Percentiles rank a stretch among this genome's conserved stretches.
Conservation (phyloP, 2,329 filamentous ascomycete species). For the Aspergillus awamori region DNA sequence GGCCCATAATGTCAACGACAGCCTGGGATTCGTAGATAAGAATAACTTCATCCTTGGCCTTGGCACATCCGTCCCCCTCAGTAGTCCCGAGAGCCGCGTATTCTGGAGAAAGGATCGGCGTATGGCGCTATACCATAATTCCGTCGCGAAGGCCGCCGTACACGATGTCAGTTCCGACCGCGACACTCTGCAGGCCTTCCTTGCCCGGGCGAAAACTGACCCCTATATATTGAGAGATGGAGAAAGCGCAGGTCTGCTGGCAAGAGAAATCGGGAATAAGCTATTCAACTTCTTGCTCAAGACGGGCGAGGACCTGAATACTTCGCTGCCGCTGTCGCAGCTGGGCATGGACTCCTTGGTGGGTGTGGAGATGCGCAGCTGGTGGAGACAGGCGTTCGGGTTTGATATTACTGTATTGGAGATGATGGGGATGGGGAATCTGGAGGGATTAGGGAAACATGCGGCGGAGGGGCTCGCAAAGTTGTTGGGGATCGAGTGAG, state of each 20-base stretch:
- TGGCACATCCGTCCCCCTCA: not conserved
- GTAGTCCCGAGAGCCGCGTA: not conserved
- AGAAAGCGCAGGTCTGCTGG: slow-evolving; percentile 15
- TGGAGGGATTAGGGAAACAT: slow-evolving; percentile 4
- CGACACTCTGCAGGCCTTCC: slow-evolving; percentile 1
- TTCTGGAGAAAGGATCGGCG: slow-evolving; percentile 11
- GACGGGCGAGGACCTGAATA: slow-evolving; percentile 22
- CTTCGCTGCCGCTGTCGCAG: slow-evolving; percentile 22
- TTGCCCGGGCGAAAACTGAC: not conserved
- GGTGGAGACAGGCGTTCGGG: slow-evolving; percentile 23
- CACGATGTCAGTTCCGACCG: not conserved
- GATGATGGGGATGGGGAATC: slow-evolving; percentile 19
- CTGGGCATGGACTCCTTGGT: slow-evolving; percentile 35
- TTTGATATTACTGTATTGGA: slow-evolving; percentile 33
- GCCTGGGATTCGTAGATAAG: not conserved
- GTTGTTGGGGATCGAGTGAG: not conserved
- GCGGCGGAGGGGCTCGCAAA: not conserved
- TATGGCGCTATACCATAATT: slow-evolving; percentile 16
- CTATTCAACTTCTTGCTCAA: slow-evolving; percentile 23
- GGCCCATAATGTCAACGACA: not conserved
- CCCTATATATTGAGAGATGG: not conserved
- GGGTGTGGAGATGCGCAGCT: slow-evolving; percentile 33
- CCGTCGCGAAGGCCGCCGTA: not conserved
- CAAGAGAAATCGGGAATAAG: slow-evolving; percentile 25
- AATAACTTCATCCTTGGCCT: not conserved